Evolutionary conservation across 805 yeast genomes (phyloP).

Genomic region (Alloascoidea hylecoeti): DNA sequence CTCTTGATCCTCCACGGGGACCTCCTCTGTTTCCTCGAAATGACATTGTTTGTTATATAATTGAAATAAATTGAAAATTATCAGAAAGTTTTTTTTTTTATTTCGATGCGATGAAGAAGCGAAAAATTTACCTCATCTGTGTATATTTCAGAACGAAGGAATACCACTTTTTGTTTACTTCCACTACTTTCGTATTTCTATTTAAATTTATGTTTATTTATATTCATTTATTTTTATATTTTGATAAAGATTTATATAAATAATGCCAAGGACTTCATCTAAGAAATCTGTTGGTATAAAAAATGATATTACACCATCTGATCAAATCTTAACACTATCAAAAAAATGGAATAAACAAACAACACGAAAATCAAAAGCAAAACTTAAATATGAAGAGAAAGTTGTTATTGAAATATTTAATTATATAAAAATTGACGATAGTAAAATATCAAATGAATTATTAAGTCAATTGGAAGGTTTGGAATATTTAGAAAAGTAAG

Average conservation of each 20-base stretch:
- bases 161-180: too few species aligned
- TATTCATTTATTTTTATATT: too few species aligned
- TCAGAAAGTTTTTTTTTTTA: constrained; percentile 3
- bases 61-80: constrained; percentile 2
- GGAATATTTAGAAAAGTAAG: constrained; percentile 9
- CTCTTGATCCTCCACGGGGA: constrained; percentile 44
- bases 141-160: background rate
- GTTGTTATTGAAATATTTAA: constrained; percentile 3
- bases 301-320: too few species aligned
- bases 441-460: constrained; percentile 1
- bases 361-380: background rate
- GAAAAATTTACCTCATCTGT: background rate
- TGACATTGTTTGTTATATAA: constrained; percentile 21
- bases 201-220: too few species aligned
- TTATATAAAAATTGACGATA: constrained; percentile 3
- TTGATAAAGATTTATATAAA: too few species aligned
- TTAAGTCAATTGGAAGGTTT: constrained; percentile 6
- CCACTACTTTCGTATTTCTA: too few species aligned
- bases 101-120: background rate
- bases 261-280: too few species aligned
- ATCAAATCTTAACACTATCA: too few species aligned
- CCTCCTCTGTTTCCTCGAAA: too few species aligned
- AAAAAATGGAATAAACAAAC: too few species aligned
- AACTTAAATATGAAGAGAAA: constrained; percentile 3
- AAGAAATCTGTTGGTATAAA: too few species aligned